Evolutionary conservation across 2,329 filamentous ascomycete genomes (phyloP).

Genomic region (Aspergillus arachidicola): DNA sequence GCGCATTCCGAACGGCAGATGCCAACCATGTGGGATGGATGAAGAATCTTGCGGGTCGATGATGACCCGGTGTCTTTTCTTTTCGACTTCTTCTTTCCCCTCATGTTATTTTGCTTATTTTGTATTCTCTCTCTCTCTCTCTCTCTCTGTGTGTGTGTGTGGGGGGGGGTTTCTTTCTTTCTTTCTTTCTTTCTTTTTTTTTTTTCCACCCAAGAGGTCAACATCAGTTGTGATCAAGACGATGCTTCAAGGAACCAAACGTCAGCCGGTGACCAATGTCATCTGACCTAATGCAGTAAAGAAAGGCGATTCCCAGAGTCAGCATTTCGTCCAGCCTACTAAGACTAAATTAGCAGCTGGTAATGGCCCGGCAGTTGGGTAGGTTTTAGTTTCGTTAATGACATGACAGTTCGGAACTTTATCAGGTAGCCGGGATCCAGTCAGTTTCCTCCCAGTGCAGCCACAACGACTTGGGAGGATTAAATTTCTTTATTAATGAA

Average conservation of each 20-base stretch:
- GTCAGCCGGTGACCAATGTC: background rate
- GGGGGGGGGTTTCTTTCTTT: background rate
- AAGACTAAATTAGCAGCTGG: constrained; percentile 8
- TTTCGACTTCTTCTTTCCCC: background rate
- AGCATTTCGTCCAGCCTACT: background rate
- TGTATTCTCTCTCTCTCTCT: too few species aligned
- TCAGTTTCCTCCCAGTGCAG: background rate
- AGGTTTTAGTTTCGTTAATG: constrained; percentile 1
- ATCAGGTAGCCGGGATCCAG: background rate
- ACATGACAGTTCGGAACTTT: background rate
- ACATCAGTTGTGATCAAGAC: background rate
- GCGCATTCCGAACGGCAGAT: constrained; percentile 20
- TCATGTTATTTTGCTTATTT: background rate
- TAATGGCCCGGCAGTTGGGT: constrained; percentile 1
- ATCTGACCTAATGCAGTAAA: background rate
- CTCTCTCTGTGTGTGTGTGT: too few species aligned
- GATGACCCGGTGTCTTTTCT: background rate
- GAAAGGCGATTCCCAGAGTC: background rate
- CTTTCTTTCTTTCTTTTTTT: background rate
- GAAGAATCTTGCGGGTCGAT: background rate
- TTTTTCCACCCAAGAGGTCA: background rate
- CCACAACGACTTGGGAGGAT: background rate
- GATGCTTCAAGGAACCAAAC: background rate
- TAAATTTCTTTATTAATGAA: background rate
- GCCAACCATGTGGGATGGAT: constrained; percentile 35